These are phyloP conservation scores for Pseudonectria foliicola DNA, from an alignment of 2,329 filamentous ascomycete genomes.

Conservation along the genomic window DNA sequence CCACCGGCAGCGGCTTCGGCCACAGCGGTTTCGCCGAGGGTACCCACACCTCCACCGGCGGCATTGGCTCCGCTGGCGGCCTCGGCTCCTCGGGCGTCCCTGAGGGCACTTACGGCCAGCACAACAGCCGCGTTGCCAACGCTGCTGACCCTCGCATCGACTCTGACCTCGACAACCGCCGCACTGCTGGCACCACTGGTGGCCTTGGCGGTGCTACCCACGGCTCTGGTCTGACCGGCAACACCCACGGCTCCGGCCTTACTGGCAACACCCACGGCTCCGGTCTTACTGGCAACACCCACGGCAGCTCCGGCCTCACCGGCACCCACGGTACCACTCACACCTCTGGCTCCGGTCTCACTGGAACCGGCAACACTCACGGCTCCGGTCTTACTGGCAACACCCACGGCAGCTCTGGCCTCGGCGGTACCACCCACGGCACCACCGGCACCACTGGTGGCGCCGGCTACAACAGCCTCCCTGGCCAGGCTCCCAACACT, in stretches of 20 bases:
- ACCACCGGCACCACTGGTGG: conserved; percentile 14
- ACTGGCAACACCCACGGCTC: conserved; percentile 18
- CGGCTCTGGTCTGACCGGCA: conserved; percentile 6
- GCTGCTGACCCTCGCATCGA: conserved; percentile 47
- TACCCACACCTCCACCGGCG: conserved; percentile 10
- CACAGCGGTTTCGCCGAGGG: conserved; percentile 8
- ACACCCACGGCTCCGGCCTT: too few species aligned
- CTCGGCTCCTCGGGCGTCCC: conserved; percentile 11
- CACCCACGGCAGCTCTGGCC: conserved; percentile 32
- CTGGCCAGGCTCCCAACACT: conserved; percentile 28
- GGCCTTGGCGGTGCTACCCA: conserved; percentile 7
- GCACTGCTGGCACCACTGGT: conserved; percentile 22
- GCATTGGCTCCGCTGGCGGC: conserved; percentile 13
- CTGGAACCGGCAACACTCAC: conserved; percentile 23
- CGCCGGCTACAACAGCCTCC: conserved; percentile 9
- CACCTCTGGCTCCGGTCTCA: conserved; percentile 9
- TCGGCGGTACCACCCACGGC: conserved; percentile 28
- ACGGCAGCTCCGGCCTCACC: conserved; percentile 10
- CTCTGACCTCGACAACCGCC: conserved; percentile 39
- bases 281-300: too few species aligned
- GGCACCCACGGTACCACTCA: conserved; percentile 10
- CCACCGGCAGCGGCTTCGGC: conserved; percentile 10
- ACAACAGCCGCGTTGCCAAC: conserved; percentile 39
- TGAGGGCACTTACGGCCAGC: conserved; percentile 32
- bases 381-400: conserved; percentile 41